These are phyloP conservation scores for Lasiosphaeria hispida DNA, from an alignment of 495 filamentous ascomycete species.

Conservation along the genomic window DNA sequence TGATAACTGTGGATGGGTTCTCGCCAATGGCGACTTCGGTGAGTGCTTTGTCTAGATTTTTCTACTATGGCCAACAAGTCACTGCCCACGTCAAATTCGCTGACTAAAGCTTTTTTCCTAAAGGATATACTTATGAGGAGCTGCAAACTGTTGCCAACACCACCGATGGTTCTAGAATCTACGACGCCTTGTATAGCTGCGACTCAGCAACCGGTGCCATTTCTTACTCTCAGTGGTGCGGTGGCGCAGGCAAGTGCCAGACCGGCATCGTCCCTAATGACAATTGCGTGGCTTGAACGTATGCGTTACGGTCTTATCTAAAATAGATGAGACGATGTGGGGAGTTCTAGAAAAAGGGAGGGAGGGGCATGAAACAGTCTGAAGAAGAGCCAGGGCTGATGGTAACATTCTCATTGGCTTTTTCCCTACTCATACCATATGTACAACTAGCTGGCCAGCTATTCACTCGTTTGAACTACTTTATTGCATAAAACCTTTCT, in stretches of 20 bases:
- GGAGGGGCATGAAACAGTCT: no score
- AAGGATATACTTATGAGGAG: constrained; percentile 14
- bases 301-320: no score
- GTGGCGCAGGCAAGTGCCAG: constrained; percentile 7
- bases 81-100: not conserved
- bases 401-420: no score
- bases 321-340: no score
- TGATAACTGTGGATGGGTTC: constrained; percentile 17
- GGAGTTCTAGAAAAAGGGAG: no score
- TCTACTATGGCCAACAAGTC: not conserved
- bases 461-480: no score
- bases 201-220: constrained; percentile 8
- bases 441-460: no score
- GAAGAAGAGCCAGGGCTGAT: no score
- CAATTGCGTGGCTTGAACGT: constrained; percentile 3
- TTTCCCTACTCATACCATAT: no score
- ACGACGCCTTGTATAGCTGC: constrained; percentile 17
- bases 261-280: constrained; percentile 12
- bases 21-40: constrained; percentile 11
- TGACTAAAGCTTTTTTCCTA: no score
- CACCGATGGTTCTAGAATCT: constrained; percentile 15
- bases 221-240: constrained; percentile 3
- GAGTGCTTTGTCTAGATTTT: not conserved
- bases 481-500: no score
- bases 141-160: constrained; percentile 12